phyloP scores from a whole-genome alignment of 768 basidiomycete species.

The Dioszegia hungarica region DNA sequence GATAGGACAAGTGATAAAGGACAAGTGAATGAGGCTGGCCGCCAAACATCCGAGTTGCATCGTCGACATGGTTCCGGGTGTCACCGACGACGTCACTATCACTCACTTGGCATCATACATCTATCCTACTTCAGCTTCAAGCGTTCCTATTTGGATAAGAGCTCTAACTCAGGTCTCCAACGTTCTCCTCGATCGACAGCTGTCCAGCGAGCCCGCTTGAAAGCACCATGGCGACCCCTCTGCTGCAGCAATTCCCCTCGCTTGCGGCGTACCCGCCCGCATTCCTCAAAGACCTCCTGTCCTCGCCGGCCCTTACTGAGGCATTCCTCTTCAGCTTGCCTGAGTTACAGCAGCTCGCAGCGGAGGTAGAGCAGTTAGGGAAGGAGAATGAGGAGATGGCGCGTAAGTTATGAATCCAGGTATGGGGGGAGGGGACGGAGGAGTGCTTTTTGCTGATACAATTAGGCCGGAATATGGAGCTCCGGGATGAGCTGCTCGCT shows the following conservation, averaged over 20 bases:
- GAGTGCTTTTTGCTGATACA: background rate
- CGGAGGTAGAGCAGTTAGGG: slow-evolving; percentile 70
- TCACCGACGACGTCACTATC: too few relatives aligned
- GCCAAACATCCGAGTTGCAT: too few relatives aligned
- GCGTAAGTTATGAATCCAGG: slow-evolving; percentile 54
- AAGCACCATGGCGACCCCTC: slow-evolving; percentile 37
- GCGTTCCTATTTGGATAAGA: too few relatives aligned
- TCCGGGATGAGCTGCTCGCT: slow-evolving; percentile 70
- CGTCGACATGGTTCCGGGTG: too few relatives aligned
- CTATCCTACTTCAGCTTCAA: too few relatives aligned
- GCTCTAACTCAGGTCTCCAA: too few relatives aligned
- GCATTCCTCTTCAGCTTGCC: slow-evolving; percentile 76
- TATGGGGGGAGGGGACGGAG: background rate
- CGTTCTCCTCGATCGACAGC: too few relatives aligned
- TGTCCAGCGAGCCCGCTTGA: background rate
- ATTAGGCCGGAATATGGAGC: slow-evolving; percentile 70
- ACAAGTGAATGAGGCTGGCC: background rate
- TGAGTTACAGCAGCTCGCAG: slow-evolving; percentile 67
- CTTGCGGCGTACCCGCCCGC: slow-evolving; percentile 34
- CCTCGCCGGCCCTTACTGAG: slow-evolving; percentile 77
- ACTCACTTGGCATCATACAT: too few relatives aligned
- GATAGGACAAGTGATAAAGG: background rate
- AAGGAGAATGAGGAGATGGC: slow-evolving; percentile 82
- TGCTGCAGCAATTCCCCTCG: slow-evolving; percentile 43
- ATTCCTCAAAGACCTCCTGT: slow-evolving; percentile 73